These are phyloP conservation scores for Penium margaritaceum DNA, from an alignment of 139 green algal genomes.

Conservation along the genomic window DNA sequence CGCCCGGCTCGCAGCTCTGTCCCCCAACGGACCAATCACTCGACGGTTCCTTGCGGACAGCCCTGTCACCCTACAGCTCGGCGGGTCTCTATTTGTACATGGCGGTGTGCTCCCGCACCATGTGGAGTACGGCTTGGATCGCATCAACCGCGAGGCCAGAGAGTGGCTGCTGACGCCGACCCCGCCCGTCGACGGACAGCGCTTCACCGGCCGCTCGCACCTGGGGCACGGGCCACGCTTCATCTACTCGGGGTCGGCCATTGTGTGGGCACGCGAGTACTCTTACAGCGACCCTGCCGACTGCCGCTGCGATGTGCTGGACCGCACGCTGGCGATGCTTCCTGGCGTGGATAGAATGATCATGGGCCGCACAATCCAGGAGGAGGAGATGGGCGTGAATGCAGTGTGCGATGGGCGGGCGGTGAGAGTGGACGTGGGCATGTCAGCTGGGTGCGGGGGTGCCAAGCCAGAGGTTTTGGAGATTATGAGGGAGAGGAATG, in stretches of 20 bases:
- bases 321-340: constrained; percentile 62
- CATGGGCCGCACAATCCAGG: constrained; percentile 92
- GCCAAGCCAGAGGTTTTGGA: constrained; percentile 60
- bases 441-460: constrained; percentile 81
- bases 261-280: constrained; percentile 95
- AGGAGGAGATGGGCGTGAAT: constrained; percentile 72
- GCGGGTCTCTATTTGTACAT: constrained; percentile 90
- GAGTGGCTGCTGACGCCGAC: constrained; percentile 60
- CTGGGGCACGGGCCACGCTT: constrained; percentile 55
- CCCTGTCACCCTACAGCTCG: constrained; percentile 63
- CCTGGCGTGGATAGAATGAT: constrained; percentile 74
- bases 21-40: constrained; percentile 65
- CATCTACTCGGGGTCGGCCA: constrained; percentile 59
- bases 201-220: no score
- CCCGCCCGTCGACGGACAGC: not conserved
- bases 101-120: constrained; percentile 83
- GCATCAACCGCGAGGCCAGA: constrained; percentile 55
- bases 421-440: constrained; percentile 89
- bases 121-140: constrained; percentile 78
- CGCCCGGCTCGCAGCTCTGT: constrained; percentile 56
- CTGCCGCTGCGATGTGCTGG: constrained; percentile 79
- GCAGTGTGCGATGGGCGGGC: constrained; percentile 71
- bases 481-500: constrained; percentile 42
- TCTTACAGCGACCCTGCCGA: constrained; percentile 55
- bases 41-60: constrained; percentile 75